Conservation (phyloP, 257 asterid genomes). For the Lithospermum erythrorhizon region DNA sequence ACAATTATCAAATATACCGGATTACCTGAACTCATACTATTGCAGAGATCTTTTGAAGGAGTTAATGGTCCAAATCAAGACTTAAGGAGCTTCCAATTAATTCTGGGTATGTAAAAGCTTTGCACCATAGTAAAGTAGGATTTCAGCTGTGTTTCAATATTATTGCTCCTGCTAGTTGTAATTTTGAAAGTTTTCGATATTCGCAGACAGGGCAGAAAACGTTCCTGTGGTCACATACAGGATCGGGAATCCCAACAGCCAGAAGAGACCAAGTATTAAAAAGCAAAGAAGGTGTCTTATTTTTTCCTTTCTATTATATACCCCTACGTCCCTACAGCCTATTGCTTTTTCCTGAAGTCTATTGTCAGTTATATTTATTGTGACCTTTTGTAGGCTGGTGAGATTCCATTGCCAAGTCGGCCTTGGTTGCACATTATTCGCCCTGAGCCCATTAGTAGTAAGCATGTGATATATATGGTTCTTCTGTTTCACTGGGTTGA, state of each 20-base stretch:
- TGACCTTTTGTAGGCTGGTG: constrained; percentile 57
- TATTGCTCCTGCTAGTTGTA: not conserved
- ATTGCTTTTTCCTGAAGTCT: not conserved
- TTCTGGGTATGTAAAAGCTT: constrained; percentile 84
- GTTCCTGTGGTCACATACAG: constrained; percentile 84
- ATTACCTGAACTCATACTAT: constrained; percentile 1
- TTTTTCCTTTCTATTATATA: constrained; percentile 5
- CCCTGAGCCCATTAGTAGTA: constrained; percentile 93
- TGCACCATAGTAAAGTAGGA: constrained; percentile 51
- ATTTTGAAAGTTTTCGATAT: constrained; percentile 12
- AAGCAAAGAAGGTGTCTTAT: constrained; percentile 71
- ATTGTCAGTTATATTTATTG: not conserved
- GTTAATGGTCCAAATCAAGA: constrained; percentile 54
- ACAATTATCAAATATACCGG: not conserved
- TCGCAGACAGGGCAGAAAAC: constrained; percentile 98
- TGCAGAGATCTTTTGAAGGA: constrained; percentile 65
- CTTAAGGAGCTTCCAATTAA: constrained; percentile 86
- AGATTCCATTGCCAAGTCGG: constrained; percentile 84
- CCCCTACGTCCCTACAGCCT: constrained; percentile 3
- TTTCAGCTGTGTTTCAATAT: not conserved
- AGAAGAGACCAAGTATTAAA: constrained; percentile 88
- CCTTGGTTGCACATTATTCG: constrained; percentile 91
- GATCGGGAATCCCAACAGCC: constrained; percentile 67
- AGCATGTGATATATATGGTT: constrained; percentile 1
- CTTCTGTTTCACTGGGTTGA: not conserved